These are phyloP conservation scores for Rubia yunnanensis DNA, from an alignment of 257 asterid species.

Conservation along the genomic window DNA sequence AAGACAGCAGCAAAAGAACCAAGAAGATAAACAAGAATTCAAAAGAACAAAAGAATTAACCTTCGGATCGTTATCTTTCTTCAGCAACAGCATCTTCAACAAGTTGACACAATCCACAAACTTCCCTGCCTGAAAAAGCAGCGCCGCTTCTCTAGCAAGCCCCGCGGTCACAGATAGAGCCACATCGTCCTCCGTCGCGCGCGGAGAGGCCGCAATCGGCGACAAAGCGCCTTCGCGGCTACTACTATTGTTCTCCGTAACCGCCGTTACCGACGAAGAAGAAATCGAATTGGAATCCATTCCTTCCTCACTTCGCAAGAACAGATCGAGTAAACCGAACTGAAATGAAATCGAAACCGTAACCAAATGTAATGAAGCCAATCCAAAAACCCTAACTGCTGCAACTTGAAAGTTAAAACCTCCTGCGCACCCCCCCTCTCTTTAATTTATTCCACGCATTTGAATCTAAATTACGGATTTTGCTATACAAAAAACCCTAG, in stretches of 20 bases:
- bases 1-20: not conserved
- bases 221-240: constrained; percentile 21
- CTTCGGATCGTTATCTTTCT: constrained; percentile 75
- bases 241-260: constrained; percentile 14
- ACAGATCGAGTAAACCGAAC: constrained; percentile 33
- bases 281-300: constrained; percentile 60
- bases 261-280: constrained; percentile 10
- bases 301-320: not conserved
- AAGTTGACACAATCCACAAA: constrained; percentile 49
- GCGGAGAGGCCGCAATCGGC: constrained; percentile 21
- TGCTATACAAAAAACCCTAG: constrained; percentile 52
- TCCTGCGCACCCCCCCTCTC: constrained; percentile 20
- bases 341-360: not conserved
- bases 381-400: constrained; percentile 27
- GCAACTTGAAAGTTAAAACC: constrained; percentile 19
- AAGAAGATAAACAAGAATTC: not conserved
- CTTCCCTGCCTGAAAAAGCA: constrained; percentile 70
- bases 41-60: constrained; percentile 21
- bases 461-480: constrained; percentile 34
- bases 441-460: constrained; percentile 26
- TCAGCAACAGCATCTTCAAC: constrained; percentile 52
- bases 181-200: constrained; percentile 44
- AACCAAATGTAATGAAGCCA: constrained; percentile 8
- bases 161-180: constrained; percentile 53
- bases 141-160: constrained; percentile 75